A percentile compares a stretch with the other conserved stretches of the same genome.
phyloP scores from a whole-genome alignment of 2,329 filamentous ascomycete species.

The Fusarium transvaalense region DNA sequence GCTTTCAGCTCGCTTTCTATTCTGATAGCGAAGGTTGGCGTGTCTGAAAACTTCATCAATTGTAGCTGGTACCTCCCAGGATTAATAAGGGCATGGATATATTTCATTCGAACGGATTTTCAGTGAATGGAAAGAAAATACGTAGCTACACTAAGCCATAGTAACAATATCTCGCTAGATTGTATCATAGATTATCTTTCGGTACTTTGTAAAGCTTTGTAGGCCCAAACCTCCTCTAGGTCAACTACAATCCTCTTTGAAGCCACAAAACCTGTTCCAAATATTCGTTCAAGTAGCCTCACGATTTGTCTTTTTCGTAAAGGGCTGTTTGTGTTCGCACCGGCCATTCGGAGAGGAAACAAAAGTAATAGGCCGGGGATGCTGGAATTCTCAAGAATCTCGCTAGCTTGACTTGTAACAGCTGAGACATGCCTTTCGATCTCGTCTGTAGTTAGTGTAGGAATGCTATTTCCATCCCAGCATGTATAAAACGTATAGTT shows the following conservation, averaged over 20 bases:
- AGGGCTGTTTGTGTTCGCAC: neutral
- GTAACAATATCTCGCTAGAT: too few relatives aligned
- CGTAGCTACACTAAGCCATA: too few relatives aligned
- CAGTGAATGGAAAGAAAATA: too few relatives aligned
- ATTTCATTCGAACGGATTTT: too few relatives aligned
- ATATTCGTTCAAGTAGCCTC: conserved; percentile 20
- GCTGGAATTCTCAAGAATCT: conserved; percentile 11
- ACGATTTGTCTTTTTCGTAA: neutral
- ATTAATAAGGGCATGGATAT: too few relatives aligned
- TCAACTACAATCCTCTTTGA: conserved; percentile 42
- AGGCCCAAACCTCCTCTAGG: conserved; percentile 41
- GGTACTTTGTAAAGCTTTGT: neutral
- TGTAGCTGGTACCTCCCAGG: too few relatives aligned
- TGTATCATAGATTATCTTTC: neutral
- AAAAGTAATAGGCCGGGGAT: conserved; percentile 40
- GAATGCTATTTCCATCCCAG: conserved; percentile 32
- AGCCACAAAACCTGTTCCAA: conserved; percentile 43
- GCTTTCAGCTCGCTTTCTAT: too few relatives aligned
- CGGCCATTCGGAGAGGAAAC: conserved; percentile 46
- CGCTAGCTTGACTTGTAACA: neutral
- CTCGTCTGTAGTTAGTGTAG: conserved; percentile 5
- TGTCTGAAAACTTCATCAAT: too few relatives aligned
- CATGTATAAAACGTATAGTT: conserved; percentile 45
- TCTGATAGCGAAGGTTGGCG: too few relatives aligned
- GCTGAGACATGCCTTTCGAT: conserved; percentile 1